Evolutionary conservation across 2,329 filamentous ascomycete species (phyloP), one percentile per base, ranked within the genome.

Genomic region (Alternaria gansuensis): DNA sequence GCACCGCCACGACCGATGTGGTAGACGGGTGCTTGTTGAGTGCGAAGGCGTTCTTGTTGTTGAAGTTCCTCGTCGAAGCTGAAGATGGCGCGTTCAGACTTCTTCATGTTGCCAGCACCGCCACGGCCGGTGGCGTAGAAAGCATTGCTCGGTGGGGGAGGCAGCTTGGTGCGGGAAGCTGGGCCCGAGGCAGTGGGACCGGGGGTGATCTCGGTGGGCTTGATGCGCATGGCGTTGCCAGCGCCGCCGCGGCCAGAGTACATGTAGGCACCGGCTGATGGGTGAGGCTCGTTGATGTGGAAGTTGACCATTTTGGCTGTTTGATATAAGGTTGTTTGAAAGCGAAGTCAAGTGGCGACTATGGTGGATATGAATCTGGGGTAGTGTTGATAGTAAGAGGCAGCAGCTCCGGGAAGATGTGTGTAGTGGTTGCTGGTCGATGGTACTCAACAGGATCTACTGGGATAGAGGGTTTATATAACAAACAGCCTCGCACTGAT

Each of bases 21-120:
- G 80, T 87, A 88, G 61, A 88, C 82, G 17, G 87, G 87, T 2
- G 86, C 85, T 45, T 83, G 79, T 68, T 82, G 78, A 64, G 82
- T 79, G 71, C 83, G 82, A 54, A 85, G 79, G 56, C 82, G 81
- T 62, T 85, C 78, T 60, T 87, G 83, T 57, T 82, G 82, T 66
- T 85, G 82, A 51, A 89, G 81, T 70, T 89, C 87, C 78, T 89
- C 87, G 75, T 89, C 87, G 77, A 91, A 91, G 75, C 83, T 84
- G 81, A 88, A 88, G 74, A 88, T 87, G 69, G 84, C 82, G 39
- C 85, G 81, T 67, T 88, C 83, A 10, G 45, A 44, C 60, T 78
- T 74, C 52, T 82, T 81, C 63, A 86, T 82, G 79, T 90, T 90
- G 70, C 88, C 88, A 2, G 87, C 87, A 57, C 88, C 88, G 66